These are phyloP conservation scores for Solioccasus polychromus DNA, from an alignment of 768 basidiomycete genomes.

Conservation along the genomic window DNA sequence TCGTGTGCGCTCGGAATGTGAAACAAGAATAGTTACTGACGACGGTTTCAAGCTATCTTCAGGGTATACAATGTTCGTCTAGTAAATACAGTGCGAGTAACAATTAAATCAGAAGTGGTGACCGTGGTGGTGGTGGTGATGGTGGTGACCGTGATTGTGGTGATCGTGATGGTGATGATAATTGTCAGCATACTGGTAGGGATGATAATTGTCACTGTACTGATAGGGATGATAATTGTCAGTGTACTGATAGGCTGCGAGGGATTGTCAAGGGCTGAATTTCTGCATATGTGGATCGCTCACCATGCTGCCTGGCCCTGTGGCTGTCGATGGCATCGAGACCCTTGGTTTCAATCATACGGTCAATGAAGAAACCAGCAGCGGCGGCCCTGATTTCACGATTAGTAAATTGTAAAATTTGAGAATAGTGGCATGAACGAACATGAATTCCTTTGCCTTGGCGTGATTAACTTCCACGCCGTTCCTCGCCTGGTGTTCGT, in stretches of 20 bases:
- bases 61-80: constrained; percentile 16
- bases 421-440: constrained; percentile 34
- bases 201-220: no score
- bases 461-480: constrained; percentile 51
- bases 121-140: no score
- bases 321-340: constrained; percentile 45
- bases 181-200: no score
- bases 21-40: no score
- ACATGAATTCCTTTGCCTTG: constrained; percentile 48
- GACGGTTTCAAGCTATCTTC: no score
- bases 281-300: background rate
- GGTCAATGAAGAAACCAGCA: constrained; percentile 52
- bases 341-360: constrained; percentile 56
- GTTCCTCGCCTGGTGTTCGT: constrained; percentile 47
- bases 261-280: background rate
- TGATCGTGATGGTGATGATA: no score
- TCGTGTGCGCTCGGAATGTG: no score
- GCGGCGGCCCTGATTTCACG: constrained; percentile 46
- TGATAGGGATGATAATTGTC: background rate
- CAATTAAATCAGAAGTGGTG: no score
- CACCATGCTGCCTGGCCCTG: constrained; percentile 41
- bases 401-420: background rate
- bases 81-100: no score
- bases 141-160: no score
- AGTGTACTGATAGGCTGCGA: background rate